Base-by-base conservation (phyloP, 352 stramenopile genomes). In the Chrysophaeum taylorii region DNA sequence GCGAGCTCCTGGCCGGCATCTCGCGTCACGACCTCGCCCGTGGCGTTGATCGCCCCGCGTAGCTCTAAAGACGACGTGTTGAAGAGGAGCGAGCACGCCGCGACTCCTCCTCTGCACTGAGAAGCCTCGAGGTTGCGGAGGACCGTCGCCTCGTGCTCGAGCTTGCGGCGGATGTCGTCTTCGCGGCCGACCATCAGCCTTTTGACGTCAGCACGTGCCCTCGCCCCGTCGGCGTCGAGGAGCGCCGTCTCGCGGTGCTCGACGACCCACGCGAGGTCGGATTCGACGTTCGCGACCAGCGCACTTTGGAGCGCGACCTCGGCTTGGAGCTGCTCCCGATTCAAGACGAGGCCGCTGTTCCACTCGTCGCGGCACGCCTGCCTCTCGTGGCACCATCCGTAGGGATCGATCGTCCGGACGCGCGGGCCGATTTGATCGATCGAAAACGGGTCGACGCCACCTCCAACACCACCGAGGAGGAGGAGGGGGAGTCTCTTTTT, bases 1-100 rank as follows among this genome's bases (percentile, higher is more conserved):
- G 91, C 92, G 68, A 97, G 89, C 21, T 90, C 85, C 0, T 89
- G 96, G 0, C 87, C 88, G 48, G 83, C 79, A 0, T 48, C 73
- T 4, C 85, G 94, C 48, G 76, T 79, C 0, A 80, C 70, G 12
- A 97, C 66, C 57, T 84, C 74, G 29, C 79, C 81, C 66, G 67
- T 73, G 45, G 75, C 77, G 70, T 81, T 78, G 0, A 88, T 90
- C 4, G 87, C 87, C 0, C 84, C 79, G 0, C 73, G 74, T 15
- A 97, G 76, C 53, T 87, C 80, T 7, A 95, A 73, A 38, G 87
- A 92, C 27, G 76, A 84, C 12, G 85, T 90, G 76, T 90, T 89
- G 76, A 90, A 89, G 16, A 82, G 15, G 9, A 90, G 75, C 27
- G 62, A 72, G 63, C 83, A 90, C 29, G 75, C 0, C 52, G 48